Evolutionary conservation across 768 basidiomycete species (phyloP), one percentile per base, ranked within the genome.

Genomic region (Pluteus cervinus): DNA sequence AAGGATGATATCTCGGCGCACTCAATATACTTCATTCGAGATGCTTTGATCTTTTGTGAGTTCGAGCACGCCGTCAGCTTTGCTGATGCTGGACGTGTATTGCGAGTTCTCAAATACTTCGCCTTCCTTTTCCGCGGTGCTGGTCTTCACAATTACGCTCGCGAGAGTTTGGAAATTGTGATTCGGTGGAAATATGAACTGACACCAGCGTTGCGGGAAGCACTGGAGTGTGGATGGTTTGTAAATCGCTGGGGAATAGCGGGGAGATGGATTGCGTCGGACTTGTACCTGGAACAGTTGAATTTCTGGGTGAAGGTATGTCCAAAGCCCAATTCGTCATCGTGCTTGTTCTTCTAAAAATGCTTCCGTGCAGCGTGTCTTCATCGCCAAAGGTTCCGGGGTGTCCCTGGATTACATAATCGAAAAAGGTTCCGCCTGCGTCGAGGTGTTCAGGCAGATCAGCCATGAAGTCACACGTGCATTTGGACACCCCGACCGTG

Each of bases 11-110:
- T n/a, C n/a, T n/a, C n/a, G 2, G 51, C 55, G 18, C 50, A 49
- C 29, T 48, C 49, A 0, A 26, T 53, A 10, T 47, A 54, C 12
- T 63, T 60, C 45, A 47, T 57, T 15, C 52, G 57, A 0, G 60
- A 61, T 42, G 52, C 51, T 0, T 43, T 62, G 0, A 24, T 56
- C 8, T 48, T 56, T 26, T 46, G 48, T 14, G 47, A 52, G 28
- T 60, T 63, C 31, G 49, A 54, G 24, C 45, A 56, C 26, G 54
- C 51, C 1, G 56, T 63, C 40, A n/a, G n/a, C n/a, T n/a, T n/a
- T n/a, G n/a, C n/a, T n/a, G n/a, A n/a, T n/a, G n/a, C n/a, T n/a
- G n/a, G n/a, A n/a, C n/a, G n/a, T n/a, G n/a, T n/a, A n/a, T n/a
- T n/a, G n/a, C n/a, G n/a, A n/a, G n/a, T n/a, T n/a, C n/a, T n/a